These are phyloP conservation scores for Flaveria trinervia DNA, from an alignment of 129 eudicot species.

Conservation along the genomic window DNA sequence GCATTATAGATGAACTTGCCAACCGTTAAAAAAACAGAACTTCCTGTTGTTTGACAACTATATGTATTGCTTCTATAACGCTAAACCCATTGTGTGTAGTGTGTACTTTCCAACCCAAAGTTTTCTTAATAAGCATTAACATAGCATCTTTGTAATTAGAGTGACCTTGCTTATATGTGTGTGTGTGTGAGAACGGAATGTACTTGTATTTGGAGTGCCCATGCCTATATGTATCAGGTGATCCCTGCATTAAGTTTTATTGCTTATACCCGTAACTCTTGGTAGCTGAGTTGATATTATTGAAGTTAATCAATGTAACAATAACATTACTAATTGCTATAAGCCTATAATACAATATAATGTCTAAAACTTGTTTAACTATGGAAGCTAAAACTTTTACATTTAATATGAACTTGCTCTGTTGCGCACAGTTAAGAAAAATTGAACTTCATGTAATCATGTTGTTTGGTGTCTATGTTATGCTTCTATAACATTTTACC, in stretches of 20 bases:
- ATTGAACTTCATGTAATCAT: background rate
- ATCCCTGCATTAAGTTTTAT: background rate
- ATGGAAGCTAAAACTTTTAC: background rate
- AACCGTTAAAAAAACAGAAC: background rate
- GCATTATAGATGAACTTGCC: constrained; percentile 1
- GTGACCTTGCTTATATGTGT: background rate
- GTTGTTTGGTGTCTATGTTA: background rate
- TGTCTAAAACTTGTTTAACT: background rate
- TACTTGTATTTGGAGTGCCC: background rate
- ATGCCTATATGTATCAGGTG: constrained; percentile 1
- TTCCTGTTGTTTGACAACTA: background rate
- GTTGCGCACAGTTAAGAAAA: constrained; percentile 7
- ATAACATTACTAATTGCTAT: background rate
- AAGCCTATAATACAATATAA: background rate
- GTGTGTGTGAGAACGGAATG: background rate
- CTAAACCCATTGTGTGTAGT: background rate
- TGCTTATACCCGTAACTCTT: background rate
- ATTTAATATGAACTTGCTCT: background rate
- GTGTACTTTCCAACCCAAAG: background rate
- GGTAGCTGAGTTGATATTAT: background rate
- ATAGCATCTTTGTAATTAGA: background rate
- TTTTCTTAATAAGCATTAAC: background rate
- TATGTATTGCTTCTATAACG: background rate
- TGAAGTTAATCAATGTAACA: background rate
- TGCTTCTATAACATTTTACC: background rate